Conservation (phyloP, 495 filamentous ascomycete species). For the Podospora pseudocomata region DNA sequence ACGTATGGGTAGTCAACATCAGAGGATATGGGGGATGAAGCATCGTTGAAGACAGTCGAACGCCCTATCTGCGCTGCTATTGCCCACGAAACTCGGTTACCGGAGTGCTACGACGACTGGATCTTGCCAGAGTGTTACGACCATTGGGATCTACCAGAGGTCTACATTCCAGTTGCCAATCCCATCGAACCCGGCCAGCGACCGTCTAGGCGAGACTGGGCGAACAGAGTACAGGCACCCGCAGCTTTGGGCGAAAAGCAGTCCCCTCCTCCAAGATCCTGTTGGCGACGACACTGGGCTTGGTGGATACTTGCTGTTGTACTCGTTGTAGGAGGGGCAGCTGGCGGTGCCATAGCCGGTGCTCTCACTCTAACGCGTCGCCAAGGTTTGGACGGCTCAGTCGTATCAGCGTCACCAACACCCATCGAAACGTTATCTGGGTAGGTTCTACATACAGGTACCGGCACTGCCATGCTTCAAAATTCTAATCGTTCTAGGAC, state of each 20-base stretch:
- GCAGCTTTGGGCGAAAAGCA: background rate
- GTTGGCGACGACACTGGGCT: background rate
- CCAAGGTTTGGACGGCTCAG: too few relatives aligned
- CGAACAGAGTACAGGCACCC: background rate
- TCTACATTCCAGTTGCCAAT: background rate
- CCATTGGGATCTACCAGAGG: conserved; percentile 5
- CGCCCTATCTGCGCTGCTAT: background rate
- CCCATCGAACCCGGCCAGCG: background rate
- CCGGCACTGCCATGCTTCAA: too few relatives aligned
- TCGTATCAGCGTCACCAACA: too few relatives aligned
- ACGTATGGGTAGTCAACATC: background rate
- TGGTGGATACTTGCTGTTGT: background rate
- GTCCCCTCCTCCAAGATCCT: background rate
- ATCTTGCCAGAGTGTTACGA: conserved; percentile 4
- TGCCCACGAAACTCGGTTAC: background rate
- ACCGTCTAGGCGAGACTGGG: background rate
- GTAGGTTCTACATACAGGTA: too few relatives aligned
- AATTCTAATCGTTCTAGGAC: too few relatives aligned
- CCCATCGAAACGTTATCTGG: too few relatives aligned
- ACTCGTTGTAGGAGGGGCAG: background rate
- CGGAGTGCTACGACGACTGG: conserved; percentile 1
- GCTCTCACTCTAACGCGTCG: background rate
- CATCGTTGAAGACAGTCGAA: background rate
- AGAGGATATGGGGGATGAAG: background rate
- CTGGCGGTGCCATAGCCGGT: background rate